Evolutionary conservation across 2,329 filamentous ascomycete species (phyloP), one percentile per base, ranked within the genome.

Genomic region (Cladosporium phlei): DNA sequence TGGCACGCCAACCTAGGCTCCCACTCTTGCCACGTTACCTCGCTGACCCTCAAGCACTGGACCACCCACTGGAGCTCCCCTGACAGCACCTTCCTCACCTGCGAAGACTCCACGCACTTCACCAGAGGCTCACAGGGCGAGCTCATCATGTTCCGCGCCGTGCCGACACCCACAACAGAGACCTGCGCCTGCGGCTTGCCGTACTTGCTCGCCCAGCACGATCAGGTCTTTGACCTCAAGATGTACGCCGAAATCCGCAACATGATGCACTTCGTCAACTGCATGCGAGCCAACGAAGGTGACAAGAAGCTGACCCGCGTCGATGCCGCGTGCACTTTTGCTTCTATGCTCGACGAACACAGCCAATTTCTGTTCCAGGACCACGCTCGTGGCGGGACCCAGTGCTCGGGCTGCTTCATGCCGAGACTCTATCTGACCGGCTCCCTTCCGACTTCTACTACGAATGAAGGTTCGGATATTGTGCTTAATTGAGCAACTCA

Each of bases 11-110:
- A 22, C 6, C 28, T 47, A 10, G 35, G 34, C 4, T 10, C n/a
- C 9, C 8, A 47, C 11, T 27, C 44, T 6, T 33, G 28, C 19
- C 25, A 27, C 9, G 27, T 47, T 14, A 4, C 20, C 3, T 33
- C 21, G 6, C 7, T 47, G 9, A 21, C 19, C 17, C 20, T 47
- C 4, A 47, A 28, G 28, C 45, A 47, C 17, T 47, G 45, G 45
- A 47, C 45, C 3, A 16, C 44, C 11, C 40, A 24, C 17, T 47
- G 45, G 45, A 37, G 35, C 2, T 40, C 28, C 22, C 25, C 35
- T 6, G 34, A 33, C 4, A 35, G 40, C 14, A 4, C 14, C 2
- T 47, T 35, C 35, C 27, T n/a, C 1, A 25, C 28, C 5, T 11
- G 5, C 1, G 28, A 33, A 20, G 45, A 47, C 34, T 9, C 22